Evolutionary conservation across 331 rosid species (phyloP), one percentile per base, ranked within the genome.

Genomic region (Malus hybrid): DNA sequence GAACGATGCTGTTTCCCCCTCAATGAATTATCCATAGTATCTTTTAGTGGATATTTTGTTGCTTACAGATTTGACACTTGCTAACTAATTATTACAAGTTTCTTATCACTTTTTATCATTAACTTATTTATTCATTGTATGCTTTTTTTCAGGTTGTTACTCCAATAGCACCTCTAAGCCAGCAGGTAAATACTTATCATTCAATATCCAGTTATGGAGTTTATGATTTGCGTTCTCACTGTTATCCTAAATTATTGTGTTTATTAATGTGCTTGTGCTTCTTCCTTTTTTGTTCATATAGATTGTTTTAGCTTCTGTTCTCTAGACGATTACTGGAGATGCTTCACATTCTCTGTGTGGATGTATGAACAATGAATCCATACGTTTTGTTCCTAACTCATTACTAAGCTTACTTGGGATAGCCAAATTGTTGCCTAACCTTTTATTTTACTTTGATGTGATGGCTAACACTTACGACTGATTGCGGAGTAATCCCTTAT

Each of bases 141-240:
- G 11, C n/a, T n/a, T 63, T 78, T 28, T 77, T 85, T 78, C 93
- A 95, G 99, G 97, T 95, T 84, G 97, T 95, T 75, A 95, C 99
- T 1, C 99, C 99, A 10, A 92, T 95, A 75, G 97, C 99, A 39
- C 99, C 99, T 74, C 82, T 95, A 71, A 95, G 97, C 69, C 99
- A 95, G 82, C 99, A 92, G 97, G 99, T 95, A 87, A 74, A 19
- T 32, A 26, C 66, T 52, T 72, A 53, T 22, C 32, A 4, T 66
- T 32, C 16, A 12, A 24, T 9, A 36, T 29, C 12, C 18, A 7
- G 12, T 12, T 32, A 15, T 30, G 30, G 14, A 7, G 15, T 53
- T 34, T 72, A 10, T 26, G 13, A 15, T 66, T 34, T 66, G 55
- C 22, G 6, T 36, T 63, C 46, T 71, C 2, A 5, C 12, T 60